Evolutionary conservation across 331 rosid genomes (phyloP).

Genomic region (Rhamnella rubrinervis): DNA sequence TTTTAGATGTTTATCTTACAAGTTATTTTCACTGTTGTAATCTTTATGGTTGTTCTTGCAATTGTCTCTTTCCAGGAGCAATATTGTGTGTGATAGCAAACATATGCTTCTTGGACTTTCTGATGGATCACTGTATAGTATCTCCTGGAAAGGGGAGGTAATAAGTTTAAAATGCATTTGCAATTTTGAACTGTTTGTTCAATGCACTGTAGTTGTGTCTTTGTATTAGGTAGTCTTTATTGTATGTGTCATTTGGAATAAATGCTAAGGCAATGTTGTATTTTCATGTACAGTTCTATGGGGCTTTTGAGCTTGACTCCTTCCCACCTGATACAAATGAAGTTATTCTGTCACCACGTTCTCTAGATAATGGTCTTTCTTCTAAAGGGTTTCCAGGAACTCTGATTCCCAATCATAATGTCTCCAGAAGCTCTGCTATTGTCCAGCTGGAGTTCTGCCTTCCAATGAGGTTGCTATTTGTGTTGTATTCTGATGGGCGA

Average conservation of each 20-base stretch:
- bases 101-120: constrained; percentile 92
- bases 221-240: constrained; percentile 16
- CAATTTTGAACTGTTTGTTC: neutral
- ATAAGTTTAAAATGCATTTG: constrained; percentile 20
- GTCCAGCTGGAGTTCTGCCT: constrained; percentile 79
- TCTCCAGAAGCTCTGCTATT: constrained; percentile 55
- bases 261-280: constrained; percentile 17
- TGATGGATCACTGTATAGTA: constrained; percentile 77
- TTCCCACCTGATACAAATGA: constrained; percentile 43
- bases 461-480: constrained; percentile 72
- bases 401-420: constrained; percentile 35
- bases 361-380: constrained; percentile 66
- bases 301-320: constrained; percentile 69
- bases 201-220: constrained; percentile 11
- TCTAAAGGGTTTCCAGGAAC: constrained; percentile 45
- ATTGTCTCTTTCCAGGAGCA: constrained; percentile 67
- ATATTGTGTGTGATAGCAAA: constrained; percentile 72
- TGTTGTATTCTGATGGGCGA: constrained; percentile 84
- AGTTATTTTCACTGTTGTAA: constrained; percentile 22
- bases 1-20: constrained; percentile 21
- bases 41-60: constrained; percentile 29
- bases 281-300: constrained; percentile 74
- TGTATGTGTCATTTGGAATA: neutral
- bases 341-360: constrained; percentile 38
- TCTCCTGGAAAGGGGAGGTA: constrained; percentile 99